Evolutionary conservation across 1,284 basidiomycete genomes (phyloP), one percentile per base, ranked within the genome.

Genomic region (Apiotrichum siamense): DNA sequence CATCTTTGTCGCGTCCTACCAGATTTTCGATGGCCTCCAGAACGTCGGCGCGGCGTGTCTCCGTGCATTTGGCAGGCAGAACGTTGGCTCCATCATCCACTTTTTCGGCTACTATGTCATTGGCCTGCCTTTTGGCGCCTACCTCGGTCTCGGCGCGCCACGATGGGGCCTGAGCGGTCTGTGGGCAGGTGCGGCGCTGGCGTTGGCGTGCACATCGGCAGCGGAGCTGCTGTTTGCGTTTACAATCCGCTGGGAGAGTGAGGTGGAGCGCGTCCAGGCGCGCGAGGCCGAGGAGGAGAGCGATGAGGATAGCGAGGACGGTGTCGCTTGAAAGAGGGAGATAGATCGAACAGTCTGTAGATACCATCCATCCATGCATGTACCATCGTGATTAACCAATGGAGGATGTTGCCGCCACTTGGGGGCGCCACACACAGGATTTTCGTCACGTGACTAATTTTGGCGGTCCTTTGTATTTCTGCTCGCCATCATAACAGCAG

Each of bases 11-110:
- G 58, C 53, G 17, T 54, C 44, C 13, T 59, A 62, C 49, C 55
- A 60, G 54, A 43, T 56, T n/a, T 60, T 56, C 27, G 61, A 62
- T 39, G 60, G 60, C 6, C 50, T 63, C 17, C 60, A 62, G 46
- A 60, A 60, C 38, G 61, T 60, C 47, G 61, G 61, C 0, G 60
- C 63, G 9, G 61, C 61, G 17, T 60, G 60, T 36, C 56, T 66
- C 4, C 56, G 63, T 31, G 61, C 63, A 21, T 62, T 63, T 21
- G 64, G 62, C 1, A 40, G 58, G 7, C 64, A 66, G 54, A 52
- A 58, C 43, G 41, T 63, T 21, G 62, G 58, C 25, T 52, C 55
- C 18, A 42, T 59, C 36, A 60, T 64, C 41, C 61, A 62, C 49
- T 45, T 58, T 20, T 31, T 58, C 21, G 50, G 56, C 5, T 60